Evolutionary conservation across 352 stramenopile genomes (phyloP), one percentile per base, ranked within the genome.

Genomic region (Phytophthora lateralis): DNA sequence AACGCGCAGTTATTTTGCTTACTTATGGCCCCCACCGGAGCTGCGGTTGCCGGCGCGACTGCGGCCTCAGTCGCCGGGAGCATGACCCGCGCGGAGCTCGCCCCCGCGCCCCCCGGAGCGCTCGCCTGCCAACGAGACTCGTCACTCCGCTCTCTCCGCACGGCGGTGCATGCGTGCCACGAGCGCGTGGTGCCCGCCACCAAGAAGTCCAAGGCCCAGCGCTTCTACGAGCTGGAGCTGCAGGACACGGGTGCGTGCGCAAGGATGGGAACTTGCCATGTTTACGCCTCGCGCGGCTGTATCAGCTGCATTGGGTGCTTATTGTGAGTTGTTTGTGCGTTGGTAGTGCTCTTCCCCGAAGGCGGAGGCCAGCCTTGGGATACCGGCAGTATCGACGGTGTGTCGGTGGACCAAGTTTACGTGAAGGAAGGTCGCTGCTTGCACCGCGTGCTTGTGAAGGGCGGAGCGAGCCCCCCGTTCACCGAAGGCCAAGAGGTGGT

Each of bases 281-380:
- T 18, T 44, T 21, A 37, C 30, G 30, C 30, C 30, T 37, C 35
- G 18, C 21, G 21, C 21, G 21, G 21, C 21, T 24, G 21, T 3
- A 3, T 24, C 21, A 24, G 21, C 21, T 24, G 21, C 21, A 52
- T 24, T 44, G 34, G n/a, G 42, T 47, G 12, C 11, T 38, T 15
- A 42, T 44, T 44, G 37, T 42, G 34, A 10, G 10, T 1, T 39
- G 29, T 30, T 53, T 26, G 17, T 48, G 24, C 54, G 43, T n/a
- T 37, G 10, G n/a, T 24, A 76, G 85, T 96, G 48, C 73, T 96
- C 20, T 96, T 96, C 58, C 87, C 88, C 2, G 87, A 96, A 68
- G 88, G 89, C 34, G 89, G 88, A 44, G 88, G 89, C 3, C 89
- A 97, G 66, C 88, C 89, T n/a, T 85, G 75, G 54, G 89, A 97